A percentile compares a stretch with the other conserved stretches of the same genome.
Evolutionary conservation across 257 asterid species (phyloP).

Genomic region (Solanum raphanifolium): DNA sequence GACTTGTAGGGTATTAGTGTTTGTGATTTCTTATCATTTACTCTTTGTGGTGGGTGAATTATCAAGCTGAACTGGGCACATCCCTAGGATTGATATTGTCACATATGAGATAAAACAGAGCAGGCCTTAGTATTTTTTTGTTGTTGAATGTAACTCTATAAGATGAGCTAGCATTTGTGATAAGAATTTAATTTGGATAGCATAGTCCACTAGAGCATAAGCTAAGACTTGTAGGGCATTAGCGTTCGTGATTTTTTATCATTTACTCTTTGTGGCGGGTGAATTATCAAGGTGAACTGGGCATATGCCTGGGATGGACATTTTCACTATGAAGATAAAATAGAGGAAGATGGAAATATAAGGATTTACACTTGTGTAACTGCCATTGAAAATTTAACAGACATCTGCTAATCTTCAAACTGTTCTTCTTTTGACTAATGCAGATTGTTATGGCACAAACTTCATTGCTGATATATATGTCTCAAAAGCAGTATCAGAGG

Average conservation of each 20-base stretch:
- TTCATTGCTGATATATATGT: conserved; percentile 57
- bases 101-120: neutral
- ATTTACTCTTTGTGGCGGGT: neutral
- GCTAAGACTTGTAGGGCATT: neutral
- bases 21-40: neutral
- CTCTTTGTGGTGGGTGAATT: neutral
- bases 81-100: neutral
- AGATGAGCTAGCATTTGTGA: neutral
- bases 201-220: neutral
- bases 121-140: neutral
- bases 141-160: neutral
- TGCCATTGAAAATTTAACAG: neutral
- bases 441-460: conserved; percentile 50
- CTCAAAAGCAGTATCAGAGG: conserved; percentile 46
- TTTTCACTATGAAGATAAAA: neutral
- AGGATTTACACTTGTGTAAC: neutral
- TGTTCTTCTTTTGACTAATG: conserved; percentile 13
- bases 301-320: neutral
- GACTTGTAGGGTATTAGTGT: neutral
- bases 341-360: neutral
- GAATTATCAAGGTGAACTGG: neutral
- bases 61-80: neutral
- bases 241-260: neutral
- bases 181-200: neutral
- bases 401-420: conserved; percentile 5